Evolutionary conservation across 2,329 filamentous ascomycete species (phyloP).

Genomic region (Ophioceras dolichostomum): DNA sequence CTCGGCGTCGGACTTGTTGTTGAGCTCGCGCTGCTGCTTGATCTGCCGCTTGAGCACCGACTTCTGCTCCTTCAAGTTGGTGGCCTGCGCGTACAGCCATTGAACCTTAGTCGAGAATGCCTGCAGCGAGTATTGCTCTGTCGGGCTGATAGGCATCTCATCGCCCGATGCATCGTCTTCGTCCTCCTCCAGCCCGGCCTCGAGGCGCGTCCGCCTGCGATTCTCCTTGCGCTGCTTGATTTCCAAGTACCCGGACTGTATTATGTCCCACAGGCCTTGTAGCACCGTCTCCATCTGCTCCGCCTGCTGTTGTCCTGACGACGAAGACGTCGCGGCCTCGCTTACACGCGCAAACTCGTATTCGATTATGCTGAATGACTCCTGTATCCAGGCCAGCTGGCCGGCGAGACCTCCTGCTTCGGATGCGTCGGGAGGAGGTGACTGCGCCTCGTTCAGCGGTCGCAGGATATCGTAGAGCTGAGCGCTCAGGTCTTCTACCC

Average conservation of each 20-base stretch:
- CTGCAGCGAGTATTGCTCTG: constrained; percentile 56
- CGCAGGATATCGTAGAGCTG: constrained; percentile 49
- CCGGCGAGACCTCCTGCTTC: constrained; percentile 48
- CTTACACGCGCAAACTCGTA: constrained; percentile 25
- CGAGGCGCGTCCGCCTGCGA: constrained; percentile 35
- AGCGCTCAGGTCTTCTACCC: constrained; percentile 50
- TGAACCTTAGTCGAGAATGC: constrained; percentile 72
- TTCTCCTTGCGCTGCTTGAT: constrained; percentile 41
- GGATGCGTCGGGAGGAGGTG: constrained; percentile 44
- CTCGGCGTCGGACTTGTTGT: constrained; percentile 69
- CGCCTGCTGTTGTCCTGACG: constrained; percentile 24
- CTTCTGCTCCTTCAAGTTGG: constrained; percentile 74
- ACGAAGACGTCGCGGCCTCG: constrained; percentile 16
- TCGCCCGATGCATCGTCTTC: constrained; percentile 51
- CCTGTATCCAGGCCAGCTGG: constrained; percentile 58
- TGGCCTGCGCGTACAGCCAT: constrained; percentile 65
- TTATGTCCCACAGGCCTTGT: constrained; percentile 43
- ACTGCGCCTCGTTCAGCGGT: constrained; percentile 32
- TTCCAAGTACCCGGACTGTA: constrained; percentile 41
- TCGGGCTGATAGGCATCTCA: constrained; percentile 38
- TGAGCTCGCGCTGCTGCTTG: constrained; percentile 87
- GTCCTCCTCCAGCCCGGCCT: constrained; percentile 46
- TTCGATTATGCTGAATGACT: constrained; percentile 40
- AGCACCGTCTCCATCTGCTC: constrained; percentile 46
- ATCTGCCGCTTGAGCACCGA: constrained; percentile 82